These are phyloP conservation scores for Hemileccinum rubropunctum DNA, from an alignment of 768 basidiomycete genomes.

Conservation along the genomic window DNA sequence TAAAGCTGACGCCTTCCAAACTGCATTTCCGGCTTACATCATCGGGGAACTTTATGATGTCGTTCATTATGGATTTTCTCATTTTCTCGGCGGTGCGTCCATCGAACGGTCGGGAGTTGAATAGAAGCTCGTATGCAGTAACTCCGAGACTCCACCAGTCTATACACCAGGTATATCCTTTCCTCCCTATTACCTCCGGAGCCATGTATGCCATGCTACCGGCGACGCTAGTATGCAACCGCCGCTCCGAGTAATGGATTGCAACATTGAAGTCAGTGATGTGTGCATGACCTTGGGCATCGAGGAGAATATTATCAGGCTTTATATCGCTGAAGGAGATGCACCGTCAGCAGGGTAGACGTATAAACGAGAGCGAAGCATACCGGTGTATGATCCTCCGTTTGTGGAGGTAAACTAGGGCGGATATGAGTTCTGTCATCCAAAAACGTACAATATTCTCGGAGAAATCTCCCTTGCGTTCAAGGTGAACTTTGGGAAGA, in stretches of 20 bases:
- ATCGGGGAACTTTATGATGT: conserved; percentile 75
- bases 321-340: conserved; percentile 74
- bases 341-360: conserved; percentile 3
- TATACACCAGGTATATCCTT: conserved; percentile 89
- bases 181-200: conserved; percentile 88
- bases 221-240: conserved; percentile 88
- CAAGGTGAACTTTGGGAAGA: conserved; percentile 68
- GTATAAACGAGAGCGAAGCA: conserved; percentile 19
- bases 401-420: conserved; percentile 83
- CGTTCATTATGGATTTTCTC: conserved; percentile 81
- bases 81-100: conserved; percentile 88
- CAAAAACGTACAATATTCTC: conserved; percentile 84
- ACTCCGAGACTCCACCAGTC: conserved; percentile 98
- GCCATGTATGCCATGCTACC: conserved; percentile 99
- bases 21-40: conserved; percentile 60
- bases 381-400: conserved; percentile 95
- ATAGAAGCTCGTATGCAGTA: conserved; percentile 86
- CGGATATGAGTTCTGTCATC: conserved; percentile 83
- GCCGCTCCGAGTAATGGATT: conserved; percentile 90
- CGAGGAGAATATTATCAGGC: conserved; percentile 95
- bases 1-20: conserved; percentile 58
- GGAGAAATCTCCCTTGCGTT: conserved; percentile 59
- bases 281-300: conserved; percentile 92
- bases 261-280: conserved; percentile 99
- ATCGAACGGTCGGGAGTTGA: conserved; percentile 81